Base-by-base conservation (phyloP, 495 filamentous ascomycete species). In the Neurospora sp. region DNA sequence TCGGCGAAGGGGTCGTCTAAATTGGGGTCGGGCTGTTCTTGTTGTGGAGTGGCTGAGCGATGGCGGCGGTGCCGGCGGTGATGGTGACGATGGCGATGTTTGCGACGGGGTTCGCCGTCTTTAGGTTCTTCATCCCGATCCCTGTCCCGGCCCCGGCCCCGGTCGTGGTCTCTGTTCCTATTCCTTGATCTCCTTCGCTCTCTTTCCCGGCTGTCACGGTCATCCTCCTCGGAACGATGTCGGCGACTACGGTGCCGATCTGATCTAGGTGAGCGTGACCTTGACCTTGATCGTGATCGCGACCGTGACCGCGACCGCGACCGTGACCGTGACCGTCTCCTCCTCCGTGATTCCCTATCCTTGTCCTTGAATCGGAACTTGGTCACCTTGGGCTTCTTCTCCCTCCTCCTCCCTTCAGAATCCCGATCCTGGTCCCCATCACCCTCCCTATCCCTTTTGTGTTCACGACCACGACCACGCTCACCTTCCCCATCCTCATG, bases 321-420 rank as follows among this genome's bases (percentile, higher is more conserved):
- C 12, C 27, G 79, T 12, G 53, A 35, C 12, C 27, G 79, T 1
- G 74, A 78, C 12, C 27, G 79, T 12, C 75, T 75, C 61, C 69
- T 75, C 27, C 27, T 35, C 53, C 53, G 53, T 35, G 53, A 65
- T 37, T 35, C 27, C 53, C 53, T 65, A 35, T 65, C 53, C 27
- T 81, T 80, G 35, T 81, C 82, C 77, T 89, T 92, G 82, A 92
- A 90, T 53, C 87, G 88, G 80, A 92, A 89, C 78, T 83, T 89
- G 8, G 82, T 83, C 1, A 77, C 69, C 70, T 75, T 82, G 22
- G 73, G 75, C 70, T 61, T 65, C 10, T 41, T 41, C 72, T 16
- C 42, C 27, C 18, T 41, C 35, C 8, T 61, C 22, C n/a, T 14
- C 39, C 4, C 38, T 37, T 44, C 7, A 9, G 40, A 65, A 35